These are phyloP conservation scores for Ustilago shanxiensis DNA, from an alignment of 1,284 basidiomycete genomes.

Conservation along the genomic window DNA sequence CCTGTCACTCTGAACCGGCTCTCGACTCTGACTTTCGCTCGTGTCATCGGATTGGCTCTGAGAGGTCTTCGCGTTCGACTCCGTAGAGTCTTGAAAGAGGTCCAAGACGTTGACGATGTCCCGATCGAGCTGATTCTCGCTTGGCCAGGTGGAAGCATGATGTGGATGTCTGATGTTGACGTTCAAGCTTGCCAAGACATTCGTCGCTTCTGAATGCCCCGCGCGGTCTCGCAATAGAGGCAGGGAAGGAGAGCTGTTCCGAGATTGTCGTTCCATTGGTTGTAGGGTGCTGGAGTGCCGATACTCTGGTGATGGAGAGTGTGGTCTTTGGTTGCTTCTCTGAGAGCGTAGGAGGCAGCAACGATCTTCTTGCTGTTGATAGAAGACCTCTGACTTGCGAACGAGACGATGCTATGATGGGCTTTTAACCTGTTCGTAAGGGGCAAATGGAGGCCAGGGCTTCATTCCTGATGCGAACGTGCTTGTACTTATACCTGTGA, in stretches of 20 bases:
- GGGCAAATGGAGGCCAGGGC: too few relatives aligned
- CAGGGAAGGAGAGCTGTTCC: neutral
- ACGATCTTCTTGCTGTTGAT: too few relatives aligned
- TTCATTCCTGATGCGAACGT: too few relatives aligned
- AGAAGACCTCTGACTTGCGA: too few relatives aligned
- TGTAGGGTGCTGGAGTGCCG: too few relatives aligned
- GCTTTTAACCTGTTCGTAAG: too few relatives aligned
- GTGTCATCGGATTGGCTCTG: slow-evolving; percentile 6
- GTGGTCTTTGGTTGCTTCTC: too few relatives aligned
- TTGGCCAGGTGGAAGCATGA: slow-evolving; percentile 11
- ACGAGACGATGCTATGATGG: too few relatives aligned
- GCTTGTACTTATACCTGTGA: too few relatives aligned
- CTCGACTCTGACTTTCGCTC: slow-evolving; percentile 7
- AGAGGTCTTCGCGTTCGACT: neutral
- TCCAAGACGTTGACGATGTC: neutral
- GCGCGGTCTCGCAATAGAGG: neutral
- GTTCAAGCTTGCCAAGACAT: neutral
- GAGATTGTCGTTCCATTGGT: neutral
- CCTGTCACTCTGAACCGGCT: neutral
- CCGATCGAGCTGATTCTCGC: neutral
- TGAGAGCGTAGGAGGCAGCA: too few relatives aligned
- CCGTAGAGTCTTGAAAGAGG: neutral
- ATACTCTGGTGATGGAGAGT: too few relatives aligned
- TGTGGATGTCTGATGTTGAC: neutral
- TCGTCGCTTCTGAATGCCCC: too few relatives aligned